A percentile compares a stretch with the other conserved stretches of the same genome.
These are phyloP conservation scores for Zygotorulaspora sp. DNA, from an alignment of 805 yeast species.

Conservation along the genomic window DNA sequence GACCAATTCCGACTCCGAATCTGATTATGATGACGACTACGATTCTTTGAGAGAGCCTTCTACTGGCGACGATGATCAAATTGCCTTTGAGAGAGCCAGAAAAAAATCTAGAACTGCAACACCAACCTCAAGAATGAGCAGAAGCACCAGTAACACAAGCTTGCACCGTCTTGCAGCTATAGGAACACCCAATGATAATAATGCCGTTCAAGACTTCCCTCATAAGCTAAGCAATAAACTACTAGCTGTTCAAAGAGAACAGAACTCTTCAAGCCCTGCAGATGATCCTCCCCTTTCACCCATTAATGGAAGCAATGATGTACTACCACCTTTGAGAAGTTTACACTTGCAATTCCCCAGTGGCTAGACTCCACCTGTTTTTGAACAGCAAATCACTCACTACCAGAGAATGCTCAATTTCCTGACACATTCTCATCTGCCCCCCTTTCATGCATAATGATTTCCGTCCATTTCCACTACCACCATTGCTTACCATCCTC, in stretches of 20 bases:
- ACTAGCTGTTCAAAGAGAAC: slow-evolving; percentile 22
- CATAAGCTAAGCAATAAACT: slow-evolving; percentile 20
- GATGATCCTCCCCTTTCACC: not conserved
- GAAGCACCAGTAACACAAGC: slow-evolving; percentile 25
- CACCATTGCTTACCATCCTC: too few relatives aligned
- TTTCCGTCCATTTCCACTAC: too few relatives aligned
- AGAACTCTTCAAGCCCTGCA: slow-evolving; percentile 5
- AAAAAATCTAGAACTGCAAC: slow-evolving; percentile 30
- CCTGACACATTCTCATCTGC: too few relatives aligned
- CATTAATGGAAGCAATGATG: slow-evolving; percentile 8
- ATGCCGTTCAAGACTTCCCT: slow-evolving; percentile 6
- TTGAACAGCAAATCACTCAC: too few relatives aligned
- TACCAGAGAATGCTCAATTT: too few relatives aligned
- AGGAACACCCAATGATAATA: not conserved
- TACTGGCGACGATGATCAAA: slow-evolving; percentile 17
- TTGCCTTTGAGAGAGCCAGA: slow-evolving; percentile 21
- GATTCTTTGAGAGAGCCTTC: slow-evolving; percentile 14
- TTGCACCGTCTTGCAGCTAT: slow-evolving; percentile 7
- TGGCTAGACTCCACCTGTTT: slow-evolving; percentile 22
- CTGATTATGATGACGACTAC: slow-evolving; percentile 12
- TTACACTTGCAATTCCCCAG: slow-evolving; percentile 33
- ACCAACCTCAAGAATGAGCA: slow-evolving; percentile 24
- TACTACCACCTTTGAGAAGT: slow-evolving; percentile 33
- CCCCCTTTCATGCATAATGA: too few relatives aligned
- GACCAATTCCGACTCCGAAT: slow-evolving; percentile 18